Percentiles rank a stretch among this genome's conserved stretches.
Evolutionary conservation across 2,329 filamentous ascomycete genomes (phyloP).

Genomic region (Ophiocordyceps camponoti-floridani): DNA sequence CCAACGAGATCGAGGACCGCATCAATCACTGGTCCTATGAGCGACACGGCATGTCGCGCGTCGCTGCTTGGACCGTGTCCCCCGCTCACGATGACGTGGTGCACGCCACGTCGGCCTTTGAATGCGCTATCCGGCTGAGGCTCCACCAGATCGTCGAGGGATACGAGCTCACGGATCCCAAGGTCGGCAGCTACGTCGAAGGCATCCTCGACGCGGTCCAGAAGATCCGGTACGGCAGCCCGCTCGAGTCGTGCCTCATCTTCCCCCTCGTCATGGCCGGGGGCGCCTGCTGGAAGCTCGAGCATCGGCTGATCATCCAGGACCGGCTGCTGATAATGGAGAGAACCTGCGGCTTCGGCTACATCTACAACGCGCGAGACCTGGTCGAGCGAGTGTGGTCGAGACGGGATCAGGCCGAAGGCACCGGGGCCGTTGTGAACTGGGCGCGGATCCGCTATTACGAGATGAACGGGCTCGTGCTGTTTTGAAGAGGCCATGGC

Average conservation of each 20-base stretch:
- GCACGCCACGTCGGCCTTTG: conserved; percentile 18
- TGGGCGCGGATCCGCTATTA: conserved; percentile 17
- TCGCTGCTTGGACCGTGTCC: conserved; percentile 7
- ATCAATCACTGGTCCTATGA: conserved; percentile 19
- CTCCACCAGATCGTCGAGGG: conserved; percentile 24
- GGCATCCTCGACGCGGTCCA: conserved; percentile 18
- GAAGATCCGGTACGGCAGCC: conserved; percentile 21
- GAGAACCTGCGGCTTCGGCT: conserved; percentile 21
- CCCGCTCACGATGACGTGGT: conserved; percentile 12
- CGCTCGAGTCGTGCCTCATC: conserved; percentile 20
- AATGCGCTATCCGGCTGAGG: conserved; percentile 21
- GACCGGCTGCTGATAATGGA: conserved; percentile 24
- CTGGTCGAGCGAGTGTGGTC: conserved; percentile 22
- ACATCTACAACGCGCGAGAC: conserved; percentile 20
- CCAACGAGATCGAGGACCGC: conserved; percentile 13
- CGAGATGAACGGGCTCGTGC: conserved; percentile 16
- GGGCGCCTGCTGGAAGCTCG: conserved; percentile 15
- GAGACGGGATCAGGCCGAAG: conserved; percentile 10
- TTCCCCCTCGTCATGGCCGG: conserved; percentile 24
- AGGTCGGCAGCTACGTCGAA: conserved; percentile 13
- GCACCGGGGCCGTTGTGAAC: conserved; percentile 12
- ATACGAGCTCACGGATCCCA: conserved; percentile 16
- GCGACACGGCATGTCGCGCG: conserved; percentile 8
- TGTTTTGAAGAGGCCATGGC: conserved; percentile 8
- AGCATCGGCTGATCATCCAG: conserved; percentile 19